A percentile compares a stretch with the other conserved stretches of the same genome.
Evolutionary conservation across 2,329 filamentous ascomycete genomes (phyloP).

Genomic region (Epichloe sylvatica): DNA sequence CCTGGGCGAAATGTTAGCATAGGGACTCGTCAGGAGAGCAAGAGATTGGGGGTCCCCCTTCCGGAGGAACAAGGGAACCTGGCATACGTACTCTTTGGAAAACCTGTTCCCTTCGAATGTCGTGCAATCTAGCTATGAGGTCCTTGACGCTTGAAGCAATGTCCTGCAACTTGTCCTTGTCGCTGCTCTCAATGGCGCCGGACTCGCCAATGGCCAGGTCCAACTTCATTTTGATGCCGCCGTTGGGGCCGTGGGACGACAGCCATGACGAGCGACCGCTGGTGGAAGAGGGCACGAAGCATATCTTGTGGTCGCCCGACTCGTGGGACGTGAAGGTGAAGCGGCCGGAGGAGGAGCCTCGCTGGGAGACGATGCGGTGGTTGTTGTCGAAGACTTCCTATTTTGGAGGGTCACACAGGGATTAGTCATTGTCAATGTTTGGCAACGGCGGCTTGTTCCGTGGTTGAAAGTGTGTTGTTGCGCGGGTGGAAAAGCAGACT

Average conservation of each 20-base stretch:
- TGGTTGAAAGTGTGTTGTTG: not conserved
- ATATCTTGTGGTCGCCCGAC: constrained; percentile 88
- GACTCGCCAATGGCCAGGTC: constrained; percentile 93
- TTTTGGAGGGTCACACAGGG: not conserved
- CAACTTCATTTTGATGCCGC: constrained; percentile 69
- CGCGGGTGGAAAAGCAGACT: not conserved
- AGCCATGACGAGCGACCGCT: constrained; percentile 60
- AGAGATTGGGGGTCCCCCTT: not conserved
- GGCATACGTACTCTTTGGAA: constrained; percentile 65
- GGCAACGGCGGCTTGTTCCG: not conserved
- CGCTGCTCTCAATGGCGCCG: constrained; percentile 80
- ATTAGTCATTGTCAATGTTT: not conserved
- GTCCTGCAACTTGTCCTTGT: constrained; percentile 86
- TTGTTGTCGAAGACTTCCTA: constrained; percentile 92
- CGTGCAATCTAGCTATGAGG: constrained; percentile 71
- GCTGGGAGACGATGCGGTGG: constrained; percentile 86
- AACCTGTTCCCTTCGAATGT: constrained; percentile 87
- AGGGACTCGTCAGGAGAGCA: not conserved
- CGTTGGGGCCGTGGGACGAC: constrained; percentile 46
- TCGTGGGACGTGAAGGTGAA: constrained; percentile 96
- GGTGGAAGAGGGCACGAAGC: constrained; percentile 74
- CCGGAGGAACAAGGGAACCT: not conserved
- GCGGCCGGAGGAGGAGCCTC: constrained; percentile 58
- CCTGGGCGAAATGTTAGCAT: constrained; percentile 34
- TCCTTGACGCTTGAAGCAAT: constrained; percentile 81